Evolutionary conservation across 768 basidiomycete genomes (phyloP), one percentile per base, ranked within the genome.

Genomic region (Termitomyces sp.): DNA sequence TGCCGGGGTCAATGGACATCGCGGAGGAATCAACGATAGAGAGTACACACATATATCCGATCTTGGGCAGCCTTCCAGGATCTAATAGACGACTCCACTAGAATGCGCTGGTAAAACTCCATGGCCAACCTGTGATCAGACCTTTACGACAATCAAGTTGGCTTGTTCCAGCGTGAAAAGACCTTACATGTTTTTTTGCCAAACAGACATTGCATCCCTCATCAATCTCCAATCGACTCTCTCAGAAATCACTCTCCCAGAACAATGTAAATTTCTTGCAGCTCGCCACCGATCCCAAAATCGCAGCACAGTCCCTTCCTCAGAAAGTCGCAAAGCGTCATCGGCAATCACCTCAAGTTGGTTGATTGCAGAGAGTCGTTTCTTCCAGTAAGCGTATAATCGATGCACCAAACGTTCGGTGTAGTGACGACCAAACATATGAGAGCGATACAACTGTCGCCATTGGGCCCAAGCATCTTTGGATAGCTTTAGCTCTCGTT

Each of bases 381-480:
- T 63, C 66, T 75, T 84, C 90, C 91, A 92, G 35, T 69, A 76
- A 46, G 65, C 59, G 60, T 82, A 79, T 57, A 72, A 77, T 24
- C 76, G 76, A 24, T 67, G 57, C 20, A 79, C 62, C 8, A 88
- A 58, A 47, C 71, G 74, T 60, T 73, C 70, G 20, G 72, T 65
- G 61, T 84, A 81, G 61, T 80, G 79, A 49, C 79, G 78, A 47
- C 78, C 76, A 14, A 85, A 79, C 1, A 82, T 66, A 48, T 72
- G 79, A 11, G 76, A 75, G n/a, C 73, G 76, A 60, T 83, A 77
- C 9, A 76, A 72, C 58, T 82, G 85, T 43, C 79, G 77, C 91
- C 91, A 92, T 64, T 79, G 79, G 43, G 68, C 74, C 85, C 87
- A 89, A 8, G 79, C 79, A 61, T 85, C 80, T 62, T 74, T 80